These are phyloP conservation scores for Lactifluus piperatus DNA, from an alignment of 768 basidiomycete species.

Conservation along the genomic window DNA sequence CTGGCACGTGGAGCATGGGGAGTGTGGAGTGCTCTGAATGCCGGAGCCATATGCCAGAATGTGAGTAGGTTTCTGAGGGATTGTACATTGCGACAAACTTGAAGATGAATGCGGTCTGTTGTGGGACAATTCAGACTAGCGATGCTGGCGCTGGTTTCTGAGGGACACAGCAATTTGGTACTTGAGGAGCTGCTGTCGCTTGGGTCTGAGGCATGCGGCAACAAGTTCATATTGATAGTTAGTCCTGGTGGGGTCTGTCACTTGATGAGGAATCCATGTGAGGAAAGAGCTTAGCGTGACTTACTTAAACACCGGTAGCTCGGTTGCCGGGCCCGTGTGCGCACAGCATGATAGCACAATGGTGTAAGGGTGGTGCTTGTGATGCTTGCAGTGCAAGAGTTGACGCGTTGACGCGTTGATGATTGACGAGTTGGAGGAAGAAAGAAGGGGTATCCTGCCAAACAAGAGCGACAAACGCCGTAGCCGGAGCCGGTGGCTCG, in stretches of 20 bases:
- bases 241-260: constrained; percentile 7
- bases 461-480: too few relatives aligned
- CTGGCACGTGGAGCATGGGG: background rate
- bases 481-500: too few relatives aligned
- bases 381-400: background rate
- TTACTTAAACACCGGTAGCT: background rate
- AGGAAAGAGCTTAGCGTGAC: background rate
- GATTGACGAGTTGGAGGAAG: too few relatives aligned
- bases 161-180: background rate
- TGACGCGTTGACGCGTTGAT: too few relatives aligned
- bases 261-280: background rate
- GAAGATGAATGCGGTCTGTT: constrained; percentile 44
- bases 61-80: constrained; percentile 45
- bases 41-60: constrained; percentile 43
- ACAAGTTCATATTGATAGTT: background rate
- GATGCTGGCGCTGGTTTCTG: constrained; percentile 18
- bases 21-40: constrained; percentile 20
- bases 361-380: background rate
- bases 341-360: background rate
- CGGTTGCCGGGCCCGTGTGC: background rate
- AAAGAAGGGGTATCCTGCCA: too few relatives aligned
- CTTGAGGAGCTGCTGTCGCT: background rate
- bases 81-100: constrained; percentile 59
- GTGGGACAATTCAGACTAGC: constrained; percentile 54
- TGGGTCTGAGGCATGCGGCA: background rate